phyloP scores from a whole-genome alignment of 495 filamentous ascomycete species.

The Penicillium malachiteum region DNA sequence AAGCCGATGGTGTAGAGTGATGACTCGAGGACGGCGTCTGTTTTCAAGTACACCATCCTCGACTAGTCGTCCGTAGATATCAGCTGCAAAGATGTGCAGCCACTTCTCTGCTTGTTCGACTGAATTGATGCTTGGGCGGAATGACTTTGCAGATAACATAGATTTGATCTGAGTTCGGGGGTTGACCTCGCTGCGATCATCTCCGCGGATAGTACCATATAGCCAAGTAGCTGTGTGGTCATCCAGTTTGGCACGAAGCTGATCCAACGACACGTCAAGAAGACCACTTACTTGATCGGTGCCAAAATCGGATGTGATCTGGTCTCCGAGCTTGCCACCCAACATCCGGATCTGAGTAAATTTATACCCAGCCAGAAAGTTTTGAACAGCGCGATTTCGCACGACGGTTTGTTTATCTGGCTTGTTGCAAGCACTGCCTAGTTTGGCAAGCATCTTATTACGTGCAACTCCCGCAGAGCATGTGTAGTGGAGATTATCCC shows the following conservation, averaged over 20 bases:
- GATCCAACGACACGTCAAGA: constrained; percentile 68
- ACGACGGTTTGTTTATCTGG: constrained; percentile 92
- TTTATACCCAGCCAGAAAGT: constrained; percentile 82
- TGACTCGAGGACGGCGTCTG: constrained; percentile 78
- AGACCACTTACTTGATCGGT: constrained; percentile 81
- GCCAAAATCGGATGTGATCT: constrained; percentile 71
- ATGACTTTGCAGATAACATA: constrained; percentile 98
- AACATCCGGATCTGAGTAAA: constrained; percentile 96
- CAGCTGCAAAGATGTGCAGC: constrained; percentile 88
- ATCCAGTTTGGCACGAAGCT: constrained; percentile 75
- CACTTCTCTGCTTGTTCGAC: constrained; percentile 82
- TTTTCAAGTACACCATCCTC: constrained; percentile 92
- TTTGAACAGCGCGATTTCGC: constrained; percentile 74
- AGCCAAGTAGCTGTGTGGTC: constrained; percentile 89
- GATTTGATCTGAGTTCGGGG: constrained; percentile 91
- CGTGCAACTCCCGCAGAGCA: constrained; percentile 84
- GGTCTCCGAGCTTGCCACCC: constrained; percentile 92
- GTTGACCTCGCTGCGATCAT: constrained; percentile 86
- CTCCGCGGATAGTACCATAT: constrained; percentile 80
- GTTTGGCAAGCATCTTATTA: constrained; percentile 95
- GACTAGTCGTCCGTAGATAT: constrained; percentile 85
- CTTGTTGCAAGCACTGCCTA: constrained; percentile 87
- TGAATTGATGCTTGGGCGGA: constrained; percentile 77
- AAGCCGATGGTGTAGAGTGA: constrained; percentile 77
- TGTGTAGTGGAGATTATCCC: constrained; percentile 73